Percentiles rank a stretch among this genome's conserved stretches.
Conservation (phyloP, 2,329 filamentous ascomycete species). For the Penicillium hordei region DNA sequence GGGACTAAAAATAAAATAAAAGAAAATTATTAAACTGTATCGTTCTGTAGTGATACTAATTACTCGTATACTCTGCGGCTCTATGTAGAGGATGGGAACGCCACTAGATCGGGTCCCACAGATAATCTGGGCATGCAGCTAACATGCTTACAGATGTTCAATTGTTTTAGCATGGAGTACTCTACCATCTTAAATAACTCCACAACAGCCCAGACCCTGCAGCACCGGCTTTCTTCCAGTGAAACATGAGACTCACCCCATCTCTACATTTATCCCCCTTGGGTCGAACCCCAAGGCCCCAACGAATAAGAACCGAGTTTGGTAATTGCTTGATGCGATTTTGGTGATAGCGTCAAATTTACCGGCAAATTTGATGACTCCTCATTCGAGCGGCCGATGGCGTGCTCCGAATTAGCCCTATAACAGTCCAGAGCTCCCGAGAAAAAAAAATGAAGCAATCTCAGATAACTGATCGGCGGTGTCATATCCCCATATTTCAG, state of each 20-base stretch:
- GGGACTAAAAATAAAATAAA: conserved; percentile 14
- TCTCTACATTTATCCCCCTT: not conserved
- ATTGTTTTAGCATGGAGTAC: not conserved
- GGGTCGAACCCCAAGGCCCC: not conserved
- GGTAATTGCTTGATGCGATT: not conserved
- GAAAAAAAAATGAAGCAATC: not conserved
- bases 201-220: not conserved
- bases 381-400: conserved; percentile 3
- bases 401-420: not conserved
- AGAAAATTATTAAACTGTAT: conserved; percentile 8
- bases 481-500: not conserved
- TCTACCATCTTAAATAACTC: not conserved
- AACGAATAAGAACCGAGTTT: not conserved
- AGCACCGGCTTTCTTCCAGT: not conserved
- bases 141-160: not conserved
- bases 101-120: not conserved
- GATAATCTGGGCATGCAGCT: not conserved
- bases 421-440: not conserved
- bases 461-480: not conserved
- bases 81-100: not conserved
- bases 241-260: not conserved
- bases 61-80: not conserved
- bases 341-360: conserved; percentile 1
- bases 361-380: not conserved
- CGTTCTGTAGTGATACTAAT: not conserved